Evolutionary conservation across 2,329 filamentous ascomycete genomes (phyloP).

Genomic region (Paraphaeosphaeria minitans): DNA sequence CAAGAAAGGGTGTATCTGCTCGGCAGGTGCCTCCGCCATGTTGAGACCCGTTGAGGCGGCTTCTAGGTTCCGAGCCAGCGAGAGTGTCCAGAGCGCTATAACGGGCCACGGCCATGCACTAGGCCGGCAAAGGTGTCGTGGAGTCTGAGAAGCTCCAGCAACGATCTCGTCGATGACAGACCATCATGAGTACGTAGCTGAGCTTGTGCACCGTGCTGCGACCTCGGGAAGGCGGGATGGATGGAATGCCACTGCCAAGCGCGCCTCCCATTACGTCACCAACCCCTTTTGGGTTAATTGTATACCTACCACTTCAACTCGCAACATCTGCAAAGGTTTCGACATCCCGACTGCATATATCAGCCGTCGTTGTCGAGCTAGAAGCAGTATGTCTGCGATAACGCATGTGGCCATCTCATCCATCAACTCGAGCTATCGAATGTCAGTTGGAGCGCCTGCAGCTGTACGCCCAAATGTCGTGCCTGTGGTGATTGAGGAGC

Average conservation of each 20-base stretch:
- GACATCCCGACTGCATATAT: too few species aligned
- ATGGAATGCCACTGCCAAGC: conserved; percentile 10
- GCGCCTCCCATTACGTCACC: conserved; percentile 22
- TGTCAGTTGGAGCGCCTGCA: not conserved
- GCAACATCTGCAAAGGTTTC: too few species aligned
- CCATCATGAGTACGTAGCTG: conserved; percentile 18
- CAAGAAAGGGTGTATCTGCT: conserved; percentile 37
- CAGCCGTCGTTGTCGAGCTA: too few species aligned
- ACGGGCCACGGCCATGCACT: conserved; percentile 6
- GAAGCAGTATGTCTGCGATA: too few species aligned
- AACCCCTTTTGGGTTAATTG: conserved; percentile 17
- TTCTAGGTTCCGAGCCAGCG: not conserved
- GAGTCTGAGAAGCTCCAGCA: not conserved
- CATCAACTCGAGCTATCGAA: not conserved
- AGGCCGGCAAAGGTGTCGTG: conserved; percentile 1
- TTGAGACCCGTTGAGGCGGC: not conserved
- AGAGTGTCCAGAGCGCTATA: conserved; percentile 1
- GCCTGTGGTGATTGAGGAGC: not conserved
- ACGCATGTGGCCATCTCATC: too few species aligned
- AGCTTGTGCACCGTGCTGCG: conserved; percentile 14
- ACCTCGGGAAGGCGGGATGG: conserved; percentile 7
- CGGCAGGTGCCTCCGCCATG: conserved; percentile 35
- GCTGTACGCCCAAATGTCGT: not conserved
- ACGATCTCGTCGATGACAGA: conserved; percentile 6
- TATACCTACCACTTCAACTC: conserved; percentile 9